Evolutionary conservation across 495 filamentous ascomycete genomes (phyloP).

Genomic region (Saxispiralis lemnorum): DNA sequence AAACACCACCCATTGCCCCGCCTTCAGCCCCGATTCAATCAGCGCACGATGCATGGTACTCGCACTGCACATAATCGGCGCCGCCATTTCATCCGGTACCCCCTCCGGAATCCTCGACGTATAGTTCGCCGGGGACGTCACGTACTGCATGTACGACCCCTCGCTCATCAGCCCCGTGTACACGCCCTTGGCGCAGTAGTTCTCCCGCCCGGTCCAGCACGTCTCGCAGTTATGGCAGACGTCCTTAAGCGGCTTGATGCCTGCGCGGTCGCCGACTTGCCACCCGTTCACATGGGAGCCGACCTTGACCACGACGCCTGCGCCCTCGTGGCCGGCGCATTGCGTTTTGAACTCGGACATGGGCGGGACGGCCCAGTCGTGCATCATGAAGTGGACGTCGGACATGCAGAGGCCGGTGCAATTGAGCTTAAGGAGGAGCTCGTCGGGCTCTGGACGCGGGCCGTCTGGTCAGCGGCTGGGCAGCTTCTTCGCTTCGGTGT

Average conservation of each 20-base stretch:
- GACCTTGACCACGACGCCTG: conserved; percentile 36
- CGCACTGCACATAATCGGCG: conserved; percentile 31
- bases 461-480: not conserved
- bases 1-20: conserved; percentile 30
- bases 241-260: conserved; percentile 38
- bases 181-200: conserved; percentile 22
- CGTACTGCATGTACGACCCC: conserved; percentile 28
- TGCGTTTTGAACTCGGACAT: conserved; percentile 32
- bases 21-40: conserved; percentile 22
- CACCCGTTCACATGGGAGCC: conserved; percentile 35
- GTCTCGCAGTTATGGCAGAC: conserved; percentile 34
- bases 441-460: conserved; percentile 18
- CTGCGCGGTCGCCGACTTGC: conserved; percentile 41
- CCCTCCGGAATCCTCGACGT: conserved; percentile 28
- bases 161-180: conserved; percentile 20
- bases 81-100: conserved; percentile 27
- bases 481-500: not conserved
- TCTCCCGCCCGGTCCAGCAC: conserved; percentile 26
- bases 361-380: conserved; percentile 27
- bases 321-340: conserved; percentile 40
- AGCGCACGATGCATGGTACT: conserved; percentile 28
- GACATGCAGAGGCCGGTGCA: conserved; percentile 25
- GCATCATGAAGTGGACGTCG: conserved; percentile 27
- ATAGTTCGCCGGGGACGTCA: conserved; percentile 28
- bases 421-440: conserved; percentile 26